Evolutionary conservation across 257 asterid species (phyloP), one percentile per base, ranked within the genome.

Genomic region (Capsicum baccatum): DNA sequence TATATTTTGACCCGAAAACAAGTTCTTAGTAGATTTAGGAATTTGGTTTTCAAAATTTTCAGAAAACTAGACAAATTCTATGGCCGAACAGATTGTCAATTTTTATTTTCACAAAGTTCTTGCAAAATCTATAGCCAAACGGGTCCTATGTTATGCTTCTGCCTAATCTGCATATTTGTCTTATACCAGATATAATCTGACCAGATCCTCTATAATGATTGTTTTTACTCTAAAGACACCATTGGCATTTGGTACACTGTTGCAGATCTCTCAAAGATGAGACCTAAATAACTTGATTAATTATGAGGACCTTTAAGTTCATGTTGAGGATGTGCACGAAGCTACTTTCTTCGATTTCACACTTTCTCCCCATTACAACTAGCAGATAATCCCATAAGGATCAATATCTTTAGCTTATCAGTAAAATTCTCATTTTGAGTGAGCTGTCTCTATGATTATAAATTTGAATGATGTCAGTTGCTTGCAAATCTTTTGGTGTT

Each of bases 391-490:
- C 52, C 39, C 52, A 16, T 57, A 52, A 17, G 54, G 21, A 16
- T 79, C 15, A 35, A 14, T 79, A 57, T 55, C 26, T 35, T 67
- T 67, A 35, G 74, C 74, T 67, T 15, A 66, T 66, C 16, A 21
- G 59, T 26, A 8, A 50, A 50, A 50, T 82, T 63, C 52, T 82
- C 58, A 67, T 48, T 63, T 80, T 11, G 6, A 42, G 59, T 60
- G 74, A 82, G 54, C 47, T 50, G 19, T 12, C 84, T 82, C 9
- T 82, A 11, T 64, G 84, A 64, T 63, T 64, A 26, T 82, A 54
- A 44, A 69, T 50, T 82, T 82, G 54, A 68, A 35, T 82, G 84
- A 62, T 47, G 60, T 33, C 59, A 33, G 47, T 66, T 19, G 48
- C 56, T 52, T 54, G 79, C 33, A 64, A 63, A 66, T 82, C 64